A percentile compares a stretch with the other conserved stretches of the same genome.
These are phyloP conservation scores for Lodderomyces jiufengensis DNA, from an alignment of 1,139 yeast species.

Conservation along the genomic window DNA sequence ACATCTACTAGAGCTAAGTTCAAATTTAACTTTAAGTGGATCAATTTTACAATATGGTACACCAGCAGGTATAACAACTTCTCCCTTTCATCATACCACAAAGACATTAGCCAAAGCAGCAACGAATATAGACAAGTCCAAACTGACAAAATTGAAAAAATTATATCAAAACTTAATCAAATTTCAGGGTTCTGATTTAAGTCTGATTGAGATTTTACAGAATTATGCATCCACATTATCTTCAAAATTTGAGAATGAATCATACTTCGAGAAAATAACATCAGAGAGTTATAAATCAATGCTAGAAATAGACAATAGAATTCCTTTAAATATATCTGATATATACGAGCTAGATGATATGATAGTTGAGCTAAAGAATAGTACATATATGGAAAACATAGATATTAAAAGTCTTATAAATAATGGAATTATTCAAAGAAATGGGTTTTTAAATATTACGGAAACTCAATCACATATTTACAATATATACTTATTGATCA, in stretches of 20 bases:
- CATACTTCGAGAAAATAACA: background rate
- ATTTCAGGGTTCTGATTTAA: too few relatives aligned
- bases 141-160: too few relatives aligned
- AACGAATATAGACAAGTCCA: too few relatives aligned
- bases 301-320: slow-evolving; percentile 21
- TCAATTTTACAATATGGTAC: background rate
- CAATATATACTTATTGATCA: slow-evolving; percentile 8
- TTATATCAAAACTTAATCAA: too few relatives aligned
- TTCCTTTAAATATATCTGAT: slow-evolving; percentile 26
- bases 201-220: slow-evolving; percentile 5
- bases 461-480: slow-evolving; percentile 9
- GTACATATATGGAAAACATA: slow-evolving; percentile 29
- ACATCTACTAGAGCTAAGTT: background rate
- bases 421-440: slow-evolving; percentile 10
- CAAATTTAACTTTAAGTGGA: background rate
- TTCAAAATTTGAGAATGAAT: slow-evolving; percentile 4
- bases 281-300: slow-evolving; percentile 17
- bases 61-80: too few relatives aligned
- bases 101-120: too few relatives aligned
- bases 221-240: slow-evolving; percentile 11
- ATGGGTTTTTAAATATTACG: slow-evolving; percentile 1
- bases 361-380: slow-evolving; percentile 44
- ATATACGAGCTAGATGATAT: slow-evolving; percentile 47
- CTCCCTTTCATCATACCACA: too few relatives aligned
- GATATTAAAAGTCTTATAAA: slow-evolving; percentile 13